Evolutionary conservation across 495 filamentous ascomycete species (phyloP), one percentile per base, ranked within the genome.

Genomic region (Penicillium coffeae): DNA sequence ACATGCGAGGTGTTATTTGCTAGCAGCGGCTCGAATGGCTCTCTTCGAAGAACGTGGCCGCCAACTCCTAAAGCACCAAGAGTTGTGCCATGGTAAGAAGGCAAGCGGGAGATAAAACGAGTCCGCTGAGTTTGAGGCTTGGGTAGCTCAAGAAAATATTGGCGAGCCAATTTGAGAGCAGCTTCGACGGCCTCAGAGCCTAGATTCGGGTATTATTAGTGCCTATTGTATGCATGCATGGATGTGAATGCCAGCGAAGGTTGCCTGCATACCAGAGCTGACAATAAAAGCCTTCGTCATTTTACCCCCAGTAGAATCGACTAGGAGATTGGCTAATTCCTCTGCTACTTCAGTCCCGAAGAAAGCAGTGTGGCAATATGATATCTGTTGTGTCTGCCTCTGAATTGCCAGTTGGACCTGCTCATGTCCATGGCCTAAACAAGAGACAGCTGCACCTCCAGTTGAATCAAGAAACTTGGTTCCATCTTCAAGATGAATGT

Each of bases 31-130:
- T 85, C 76, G 48, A 85, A 93, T 21, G 80, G 77, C n/a, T 72
- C 66, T 42, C 84, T 74, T 20, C 87, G 76, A 10, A 71, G 71
- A 15, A 75, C 61, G 62, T 90, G 86, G 0, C 85, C 83, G 30
- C 83, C 79, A 0, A 84, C 68, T 1, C 76, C 71, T 13, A 92
- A 63, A 0, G 83, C 74, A 0, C 86, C 86, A 1, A 90, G 66
- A 0, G 87, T 90, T 15, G 74, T 84, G 5, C 88, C 88, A 50
- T 92, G 87, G 54, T 88, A 92, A n/a, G 83, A 86, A 16, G 82
- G 77, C 38, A 75, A 71, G 9, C 88, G 71, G 12, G 80, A 75
- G 47, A 92, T 87, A 67, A 84, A 86, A n/a, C 76, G 72, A 2
- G 55, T 75, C 21, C 74, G 73, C 52, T 74, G 63, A 0, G 64